These are phyloP conservation scores for Saccharomycopsis sp. DNA, from an alignment of 805 yeast species.

Conservation along the genomic window DNA sequence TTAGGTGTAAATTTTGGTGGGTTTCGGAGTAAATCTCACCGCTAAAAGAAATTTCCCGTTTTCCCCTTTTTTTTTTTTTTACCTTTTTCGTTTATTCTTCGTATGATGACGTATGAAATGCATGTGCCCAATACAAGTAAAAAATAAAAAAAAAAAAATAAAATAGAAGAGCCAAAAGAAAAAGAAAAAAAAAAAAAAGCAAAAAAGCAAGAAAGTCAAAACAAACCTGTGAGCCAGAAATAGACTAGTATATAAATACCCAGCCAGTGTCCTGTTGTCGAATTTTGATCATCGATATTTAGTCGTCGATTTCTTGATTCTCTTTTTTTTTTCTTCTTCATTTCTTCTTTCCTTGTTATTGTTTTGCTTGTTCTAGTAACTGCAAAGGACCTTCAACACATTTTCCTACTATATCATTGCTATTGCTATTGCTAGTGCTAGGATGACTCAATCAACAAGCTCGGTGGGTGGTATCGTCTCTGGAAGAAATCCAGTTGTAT, in stretches of 20 bases:
- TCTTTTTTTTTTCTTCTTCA: not conserved
- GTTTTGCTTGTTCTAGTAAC: too few relatives aligned
- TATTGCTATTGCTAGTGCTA: too few relatives aligned
- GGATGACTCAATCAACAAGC: constrained; percentile 12
- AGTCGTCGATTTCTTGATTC: not conserved
- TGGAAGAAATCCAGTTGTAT: constrained; percentile 64
- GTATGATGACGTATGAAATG: not conserved
- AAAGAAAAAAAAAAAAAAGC: not conserved
- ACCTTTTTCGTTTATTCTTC: too few relatives aligned
- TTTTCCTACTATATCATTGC: not conserved
- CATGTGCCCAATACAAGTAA: not conserved
- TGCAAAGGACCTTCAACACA: not conserved
- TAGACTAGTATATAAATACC: too few relatives aligned
- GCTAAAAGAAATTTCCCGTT: too few relatives aligned
- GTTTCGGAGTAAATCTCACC: too few relatives aligned
- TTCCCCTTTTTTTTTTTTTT: too few relatives aligned
- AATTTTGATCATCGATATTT: too few relatives aligned
- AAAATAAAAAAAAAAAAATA: too few relatives aligned
- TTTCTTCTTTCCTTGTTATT: not conserved
- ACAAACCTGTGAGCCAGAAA: too few relatives aligned
- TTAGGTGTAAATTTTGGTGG: too few relatives aligned
- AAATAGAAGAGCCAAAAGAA: not conserved
- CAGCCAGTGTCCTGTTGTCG: too few relatives aligned
- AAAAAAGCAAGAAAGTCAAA: not conserved
- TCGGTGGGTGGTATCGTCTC: constrained; percentile 60